A percentile compares a stretch with the other conserved stretches of the same genome.
Conservation (phyloP, 2,329 filamentous ascomycete species). For the Nemania sp. region DNA sequence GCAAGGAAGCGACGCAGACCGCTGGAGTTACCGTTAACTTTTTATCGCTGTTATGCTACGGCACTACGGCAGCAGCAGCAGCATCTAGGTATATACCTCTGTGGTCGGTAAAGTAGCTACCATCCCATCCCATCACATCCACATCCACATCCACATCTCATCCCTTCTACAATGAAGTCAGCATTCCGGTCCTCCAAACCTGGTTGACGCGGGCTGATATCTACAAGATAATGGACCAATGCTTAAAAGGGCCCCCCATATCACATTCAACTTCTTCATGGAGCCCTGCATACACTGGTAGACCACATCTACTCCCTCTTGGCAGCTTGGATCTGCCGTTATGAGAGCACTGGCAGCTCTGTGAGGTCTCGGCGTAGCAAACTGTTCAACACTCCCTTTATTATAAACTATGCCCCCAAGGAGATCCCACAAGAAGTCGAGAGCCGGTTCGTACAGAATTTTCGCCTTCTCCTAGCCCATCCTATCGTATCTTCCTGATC, state of each 20-base stretch:
- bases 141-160: neutral
- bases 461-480: neutral
- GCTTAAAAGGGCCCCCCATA: slow-evolving; percentile 12
- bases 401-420: slow-evolving; percentile 68
- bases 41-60: neutral
- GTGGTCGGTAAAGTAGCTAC: too few species aligned
- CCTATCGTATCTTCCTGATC: neutral
- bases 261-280: slow-evolving; percentile 20
- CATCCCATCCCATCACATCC: neutral
- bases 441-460: slow-evolving; percentile 57
- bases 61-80: too few species aligned
- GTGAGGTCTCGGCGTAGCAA: slow-evolving; percentile 20
- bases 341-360: slow-evolving; percentile 22
- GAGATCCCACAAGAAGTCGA: slow-evolving; percentile 77
- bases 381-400: slow-evolving; percentile 23
- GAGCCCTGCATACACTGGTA: slow-evolving; percentile 7
- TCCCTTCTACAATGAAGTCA: slow-evolving; percentile 25
- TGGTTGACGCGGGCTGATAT: slow-evolving; percentile 19
- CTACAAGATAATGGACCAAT: slow-evolving; percentile 32
- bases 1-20: neutral
- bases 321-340: slow-evolving; percentile 24
- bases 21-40: neutral
- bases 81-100: too few species aligned
- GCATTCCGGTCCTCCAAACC: slow-evolving; percentile 21
- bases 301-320: slow-evolving; percentile 8